Evolutionary conservation across 2,329 filamentous ascomycete species (phyloP).

Genomic region (Microdochium paspali): DNA sequence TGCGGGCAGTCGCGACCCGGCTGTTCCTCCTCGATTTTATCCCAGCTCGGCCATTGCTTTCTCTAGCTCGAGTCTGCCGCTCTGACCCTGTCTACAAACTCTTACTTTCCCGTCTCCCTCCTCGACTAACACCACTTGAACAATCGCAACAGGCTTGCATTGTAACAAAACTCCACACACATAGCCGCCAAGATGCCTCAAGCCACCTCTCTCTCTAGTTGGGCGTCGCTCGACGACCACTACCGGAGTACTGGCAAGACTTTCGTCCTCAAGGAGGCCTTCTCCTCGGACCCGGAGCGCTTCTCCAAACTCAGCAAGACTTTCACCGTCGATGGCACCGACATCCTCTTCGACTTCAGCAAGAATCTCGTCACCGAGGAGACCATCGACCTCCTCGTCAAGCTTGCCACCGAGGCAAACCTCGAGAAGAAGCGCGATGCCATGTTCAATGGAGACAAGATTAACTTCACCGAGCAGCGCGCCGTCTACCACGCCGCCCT

Average conservation of each 20-base stretch:
- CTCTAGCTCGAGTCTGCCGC: not conserved
- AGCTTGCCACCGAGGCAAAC: slow-evolving; percentile 85
- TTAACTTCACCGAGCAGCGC: slow-evolving; percentile 97
- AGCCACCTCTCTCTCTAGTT: slow-evolving; percentile 76
- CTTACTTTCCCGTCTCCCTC: not conserved
- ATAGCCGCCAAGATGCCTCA: slow-evolving; percentile 57
- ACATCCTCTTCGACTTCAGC: slow-evolving; percentile 96
- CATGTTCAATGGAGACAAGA: slow-evolving; percentile 97
- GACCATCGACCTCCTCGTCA: slow-evolving; percentile 75
- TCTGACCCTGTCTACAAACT: not conserved
- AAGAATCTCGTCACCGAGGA: slow-evolving; percentile 98
- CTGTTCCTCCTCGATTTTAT: too few species aligned
- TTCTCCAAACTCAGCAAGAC: slow-evolving; percentile 85
- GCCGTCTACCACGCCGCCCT: slow-evolving; percentile 94
- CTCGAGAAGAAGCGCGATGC: slow-evolving; percentile 90
- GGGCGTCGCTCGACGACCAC: slow-evolving; percentile 85
- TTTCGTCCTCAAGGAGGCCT: slow-evolving; percentile 89
- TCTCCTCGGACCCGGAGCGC: slow-evolving; percentile 76
- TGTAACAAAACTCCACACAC: not conserved
- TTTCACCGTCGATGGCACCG: slow-evolving; percentile 70
- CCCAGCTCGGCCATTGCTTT: not conserved
- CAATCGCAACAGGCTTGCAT: not conserved
- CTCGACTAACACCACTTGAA: not conserved
- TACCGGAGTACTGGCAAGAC: slow-evolving; percentile 78
- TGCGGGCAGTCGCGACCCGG: too few species aligned